A percentile compares a stretch with the other conserved stretches of the same genome.
phyloP scores from a whole-genome alignment of 306 rosid species.

The Quercus suber region DNA sequence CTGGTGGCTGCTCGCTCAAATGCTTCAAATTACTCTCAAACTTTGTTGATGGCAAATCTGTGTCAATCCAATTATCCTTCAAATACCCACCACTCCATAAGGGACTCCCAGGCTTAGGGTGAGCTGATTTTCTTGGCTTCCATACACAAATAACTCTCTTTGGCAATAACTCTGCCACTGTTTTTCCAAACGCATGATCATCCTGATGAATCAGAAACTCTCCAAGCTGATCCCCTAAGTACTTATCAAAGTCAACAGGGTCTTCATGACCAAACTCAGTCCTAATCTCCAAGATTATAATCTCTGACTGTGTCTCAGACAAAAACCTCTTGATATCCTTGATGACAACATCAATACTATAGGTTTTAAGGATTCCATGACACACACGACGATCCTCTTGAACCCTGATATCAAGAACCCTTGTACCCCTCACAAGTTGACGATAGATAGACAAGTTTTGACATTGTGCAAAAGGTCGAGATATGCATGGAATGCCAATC shows the following conservation, averaged over 20 bases:
- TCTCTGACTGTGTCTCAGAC: slow-evolving; percentile 61
- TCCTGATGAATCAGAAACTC: slow-evolving; percentile 67
- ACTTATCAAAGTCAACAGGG: slow-evolving; percentile 73
- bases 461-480: slow-evolving; percentile 93
- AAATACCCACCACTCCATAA: slow-evolving; percentile 64
- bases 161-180: slow-evolving; percentile 60
- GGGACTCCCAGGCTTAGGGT: slow-evolving; percentile 57
- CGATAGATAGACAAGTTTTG: slow-evolving; percentile 71
- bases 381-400: slow-evolving; percentile 62
- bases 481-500: slow-evolving; percentile 66
- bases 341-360: slow-evolving; percentile 61
- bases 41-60: slow-evolving; percentile 85
- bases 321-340: slow-evolving; percentile 54
- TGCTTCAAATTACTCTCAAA: slow-evolving; percentile 73
- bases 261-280: slow-evolving; percentile 81
- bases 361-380: slow-evolving; percentile 74
- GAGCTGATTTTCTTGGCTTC: slow-evolving; percentile 74
- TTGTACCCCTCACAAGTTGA: slow-evolving; percentile 55
- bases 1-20: slow-evolving; percentile 64
- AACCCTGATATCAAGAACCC: slow-evolving; percentile 68
- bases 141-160: slow-evolving; percentile 74
- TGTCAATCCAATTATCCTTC: slow-evolving; percentile 78
- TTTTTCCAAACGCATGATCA: slow-evolving; percentile 56
- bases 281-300: slow-evolving; percentile 69
- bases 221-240: slow-evolving; percentile 60